Percentiles rank a stretch among this genome's conserved stretches.
Evolutionary conservation across 495 filamentous ascomycete genomes (phyloP).

Genomic region (Aspergillus funiculosus): DNA sequence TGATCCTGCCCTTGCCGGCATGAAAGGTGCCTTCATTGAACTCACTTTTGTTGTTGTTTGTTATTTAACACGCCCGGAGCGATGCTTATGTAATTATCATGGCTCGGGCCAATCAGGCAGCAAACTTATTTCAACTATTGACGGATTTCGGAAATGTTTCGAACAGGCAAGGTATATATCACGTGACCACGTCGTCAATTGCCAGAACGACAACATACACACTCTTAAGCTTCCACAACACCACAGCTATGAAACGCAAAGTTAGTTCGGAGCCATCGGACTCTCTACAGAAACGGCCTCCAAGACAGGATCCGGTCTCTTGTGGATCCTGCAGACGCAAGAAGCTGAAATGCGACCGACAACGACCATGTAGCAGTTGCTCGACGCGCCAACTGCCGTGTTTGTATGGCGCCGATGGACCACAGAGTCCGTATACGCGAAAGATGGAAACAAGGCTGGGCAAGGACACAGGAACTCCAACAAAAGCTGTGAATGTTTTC

Average conservation of each 20-base stretch:
- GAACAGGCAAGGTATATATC: not conserved
- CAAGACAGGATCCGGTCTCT: slow-evolving; percentile 45
- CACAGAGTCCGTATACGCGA: too few species aligned
- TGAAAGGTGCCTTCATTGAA: too few species aligned
- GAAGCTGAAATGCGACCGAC: slow-evolving; percentile 43
- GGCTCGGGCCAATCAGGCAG: not conserved
- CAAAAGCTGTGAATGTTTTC: too few species aligned
- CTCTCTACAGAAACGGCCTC: slow-evolving; percentile 16
- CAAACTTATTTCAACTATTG: too few species aligned
- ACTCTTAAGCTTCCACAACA: too few species aligned
- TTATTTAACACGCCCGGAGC: too few species aligned
- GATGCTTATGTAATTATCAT: too few species aligned
- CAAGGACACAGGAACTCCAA: too few species aligned
- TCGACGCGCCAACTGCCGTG: slow-evolving; percentile 32
- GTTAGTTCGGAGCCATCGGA: not conserved
- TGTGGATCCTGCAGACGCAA: slow-evolving; percentile 42
- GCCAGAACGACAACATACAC: not conserved
- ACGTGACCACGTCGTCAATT: slow-evolving; percentile 2
- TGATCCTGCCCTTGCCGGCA: too few species aligned
- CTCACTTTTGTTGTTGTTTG: too few species aligned
- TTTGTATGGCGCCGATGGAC: too few species aligned
- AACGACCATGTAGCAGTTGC: slow-evolving; percentile 44
- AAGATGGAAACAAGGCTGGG: too few species aligned
- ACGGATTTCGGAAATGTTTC: not conserved
- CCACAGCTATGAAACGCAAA: slow-evolving; percentile 28